phyloP scores from a whole-genome alignment of 2,329 filamentous ascomycete species.

The Aureobasidium sp. region DNA sequence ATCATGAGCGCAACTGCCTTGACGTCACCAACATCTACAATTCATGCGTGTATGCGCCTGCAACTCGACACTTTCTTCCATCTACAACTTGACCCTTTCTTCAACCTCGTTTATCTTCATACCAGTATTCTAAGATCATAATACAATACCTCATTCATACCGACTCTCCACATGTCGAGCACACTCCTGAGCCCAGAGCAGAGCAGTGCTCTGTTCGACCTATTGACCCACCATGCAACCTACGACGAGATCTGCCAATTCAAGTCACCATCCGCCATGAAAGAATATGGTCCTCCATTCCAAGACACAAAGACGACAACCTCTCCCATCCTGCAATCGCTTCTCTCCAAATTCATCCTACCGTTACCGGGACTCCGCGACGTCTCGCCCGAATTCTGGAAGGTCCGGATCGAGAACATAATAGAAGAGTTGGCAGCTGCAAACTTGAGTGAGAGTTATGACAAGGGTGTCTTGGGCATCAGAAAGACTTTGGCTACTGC shows the following conservation, averaged over 20 bases:
- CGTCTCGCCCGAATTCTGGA: constrained; percentile 60
- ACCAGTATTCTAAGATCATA: background rate
- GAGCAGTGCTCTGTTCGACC: constrained; percentile 47
- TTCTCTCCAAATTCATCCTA: constrained; percentile 60
- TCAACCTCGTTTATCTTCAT: background rate
- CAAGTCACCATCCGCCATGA: constrained; percentile 57
- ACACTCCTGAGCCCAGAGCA: constrained; percentile 30
- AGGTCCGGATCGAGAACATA: constrained; percentile 52
- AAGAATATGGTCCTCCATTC: constrained; percentile 66
- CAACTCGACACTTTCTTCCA: background rate
- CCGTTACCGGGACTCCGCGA: constrained; percentile 59
- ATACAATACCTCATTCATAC: background rate
- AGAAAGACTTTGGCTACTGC: constrained; percentile 70
- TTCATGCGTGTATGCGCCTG: background rate
- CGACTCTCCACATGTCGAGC: background rate
- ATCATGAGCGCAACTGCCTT: background rate
- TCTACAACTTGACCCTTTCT: background rate
- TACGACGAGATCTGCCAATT: constrained; percentile 65
- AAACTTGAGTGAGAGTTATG: constrained; percentile 72
- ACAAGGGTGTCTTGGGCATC: constrained; percentile 67
- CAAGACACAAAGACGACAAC: constrained; percentile 42
- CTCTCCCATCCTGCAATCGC: constrained; percentile 59
- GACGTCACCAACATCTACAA: background rate
- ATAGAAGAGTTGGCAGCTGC: constrained; percentile 57
- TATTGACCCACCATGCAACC: constrained; percentile 48